phyloP scores from a whole-genome alignment of 1,284 basidiomycete species.

The Pascua guehoae region DNA sequence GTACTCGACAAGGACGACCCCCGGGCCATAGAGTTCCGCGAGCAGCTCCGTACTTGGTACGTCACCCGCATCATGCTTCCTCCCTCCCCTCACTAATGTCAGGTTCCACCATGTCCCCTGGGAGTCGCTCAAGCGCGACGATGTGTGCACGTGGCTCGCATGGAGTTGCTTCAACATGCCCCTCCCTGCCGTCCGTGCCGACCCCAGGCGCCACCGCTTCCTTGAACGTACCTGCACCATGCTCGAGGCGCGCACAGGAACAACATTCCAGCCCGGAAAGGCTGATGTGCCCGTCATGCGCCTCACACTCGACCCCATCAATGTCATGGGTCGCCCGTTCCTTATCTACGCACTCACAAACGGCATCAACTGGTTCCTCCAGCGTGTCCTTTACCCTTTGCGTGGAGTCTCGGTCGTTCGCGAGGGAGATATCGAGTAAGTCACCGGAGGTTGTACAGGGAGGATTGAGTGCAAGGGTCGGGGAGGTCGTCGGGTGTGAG shows the following conservation, averaged over 20 bases:
- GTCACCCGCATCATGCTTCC: conserved; percentile 43
- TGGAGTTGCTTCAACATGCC: conserved; percentile 75
- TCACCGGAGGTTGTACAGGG: too few species aligned
- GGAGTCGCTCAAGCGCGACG: conserved; percentile 63
- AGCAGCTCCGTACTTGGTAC: conserved; percentile 46
- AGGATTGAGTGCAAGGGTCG: too few species aligned
- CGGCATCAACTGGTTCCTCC: conserved; percentile 51
- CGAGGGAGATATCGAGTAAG: conserved; percentile 53
- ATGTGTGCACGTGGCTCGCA: conserved; percentile 73
- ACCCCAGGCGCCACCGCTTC: conserved; percentile 53
- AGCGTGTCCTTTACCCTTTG: conserved; percentile 30
- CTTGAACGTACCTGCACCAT: conserved; percentile 61
- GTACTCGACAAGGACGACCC: conserved; percentile 35
- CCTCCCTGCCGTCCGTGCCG: conserved; percentile 50
- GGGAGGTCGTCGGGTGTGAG: too few species aligned
- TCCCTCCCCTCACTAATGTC: conserved; percentile 14
- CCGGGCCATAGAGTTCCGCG: conserved; percentile 46
- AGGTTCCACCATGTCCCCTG: conserved; percentile 73
- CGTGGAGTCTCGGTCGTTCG: conserved; percentile 34
- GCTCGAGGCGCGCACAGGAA: conserved; percentile 70
- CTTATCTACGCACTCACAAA: conserved; percentile 65
- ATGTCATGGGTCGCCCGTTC: conserved; percentile 61
- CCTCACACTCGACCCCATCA: conserved; percentile 74
- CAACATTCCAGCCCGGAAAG: conserved; percentile 61
- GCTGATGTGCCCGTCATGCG: conserved; percentile 61